Evolutionary conservation across 2,329 filamentous ascomycete genomes (phyloP), one percentile per base, ranked within the genome.

Genomic region (Fusarium heterosporum): DNA sequence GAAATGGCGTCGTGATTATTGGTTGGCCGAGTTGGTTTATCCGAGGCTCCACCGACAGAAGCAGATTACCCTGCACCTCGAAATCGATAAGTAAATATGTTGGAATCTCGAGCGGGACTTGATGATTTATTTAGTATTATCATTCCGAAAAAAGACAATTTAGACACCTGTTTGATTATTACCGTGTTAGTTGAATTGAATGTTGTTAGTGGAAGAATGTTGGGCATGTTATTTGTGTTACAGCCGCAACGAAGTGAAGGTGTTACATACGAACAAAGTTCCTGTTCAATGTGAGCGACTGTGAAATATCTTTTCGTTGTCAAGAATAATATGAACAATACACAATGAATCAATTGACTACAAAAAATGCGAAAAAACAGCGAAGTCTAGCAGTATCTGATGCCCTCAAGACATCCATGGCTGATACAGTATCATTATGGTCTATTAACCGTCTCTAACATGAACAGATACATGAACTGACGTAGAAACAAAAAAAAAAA

Each of bases 1-100:
- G 73, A 71, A 71, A 73, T 73, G 71, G 59, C 65, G 57, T 64
- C 70, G 64, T 68, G 68, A 71, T 68, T 65, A 73, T 73, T 73
- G 68, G 71, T 61, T 64, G 57, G 48, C 57, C 39, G 47, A 51
- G 47, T 36, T 22, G 32, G 50, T 72, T 72, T 72, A 71, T 50
- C 74, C 74, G 74, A 71, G 38, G 51, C 59, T 76, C 55, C 66
- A 62, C 74, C 74, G 73, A 36, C 5, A 5, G 1, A 17, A 9
- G 3, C 1, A 0, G 17, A 6, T 7, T 73, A 73, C 71, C 71
- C 71, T 73, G 29, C 17, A 73, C 25, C 4, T 3, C 1, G 1
- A 4, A 6, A 3, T 6, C 16, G 6, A 11, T 8, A 4, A 11
- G 8, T 41, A 10, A 29, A 52, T 12, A 4, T 46, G 11, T 6